These are phyloP conservation scores for Xerocomus spinulosus DNA, from an alignment of 768 basidiomycete genomes.

Conservation along the genomic window DNA sequence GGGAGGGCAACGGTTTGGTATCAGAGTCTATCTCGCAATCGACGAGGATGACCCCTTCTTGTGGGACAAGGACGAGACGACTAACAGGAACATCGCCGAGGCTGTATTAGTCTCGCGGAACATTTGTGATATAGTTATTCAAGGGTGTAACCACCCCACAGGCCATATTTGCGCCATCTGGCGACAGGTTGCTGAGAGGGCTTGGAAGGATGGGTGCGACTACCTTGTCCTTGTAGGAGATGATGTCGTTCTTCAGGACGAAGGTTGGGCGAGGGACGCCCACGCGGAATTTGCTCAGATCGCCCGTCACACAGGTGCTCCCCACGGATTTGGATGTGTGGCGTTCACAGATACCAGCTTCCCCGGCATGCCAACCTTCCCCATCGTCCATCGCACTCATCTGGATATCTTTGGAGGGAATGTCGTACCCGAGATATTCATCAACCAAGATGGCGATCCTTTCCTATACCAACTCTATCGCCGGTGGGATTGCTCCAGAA, in stretches of 20 bases:
- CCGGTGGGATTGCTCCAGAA: constrained; percentile 46
- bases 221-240: constrained; percentile 55
- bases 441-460: constrained; percentile 58
- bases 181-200: constrained; percentile 45
- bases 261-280: constrained; percentile 47
- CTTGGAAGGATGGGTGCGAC: constrained; percentile 45
- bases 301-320: constrained; percentile 27
- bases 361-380: constrained; percentile 61
- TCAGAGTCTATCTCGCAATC: constrained; percentile 50
- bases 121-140: constrained; percentile 33
- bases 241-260: constrained; percentile 46
- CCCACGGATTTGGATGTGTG: constrained; percentile 51
- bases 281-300: constrained; percentile 38
- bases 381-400: constrained; percentile 51
- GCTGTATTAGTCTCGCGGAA: constrained; percentile 35
- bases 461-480: constrained; percentile 60
- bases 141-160: constrained; percentile 37
- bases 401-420: constrained; percentile 50
- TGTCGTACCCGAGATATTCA: constrained; percentile 47
- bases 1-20: constrained; percentile 30
- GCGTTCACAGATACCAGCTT: constrained; percentile 53
- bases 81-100: constrained; percentile 31
- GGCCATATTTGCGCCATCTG: constrained; percentile 53
- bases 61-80: constrained; percentile 11
- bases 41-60: constrained; percentile 47